Base-by-base conservation (phyloP, 2,329 filamentous ascomycete genomes). In the Akanthomyces lecanii region DNA sequence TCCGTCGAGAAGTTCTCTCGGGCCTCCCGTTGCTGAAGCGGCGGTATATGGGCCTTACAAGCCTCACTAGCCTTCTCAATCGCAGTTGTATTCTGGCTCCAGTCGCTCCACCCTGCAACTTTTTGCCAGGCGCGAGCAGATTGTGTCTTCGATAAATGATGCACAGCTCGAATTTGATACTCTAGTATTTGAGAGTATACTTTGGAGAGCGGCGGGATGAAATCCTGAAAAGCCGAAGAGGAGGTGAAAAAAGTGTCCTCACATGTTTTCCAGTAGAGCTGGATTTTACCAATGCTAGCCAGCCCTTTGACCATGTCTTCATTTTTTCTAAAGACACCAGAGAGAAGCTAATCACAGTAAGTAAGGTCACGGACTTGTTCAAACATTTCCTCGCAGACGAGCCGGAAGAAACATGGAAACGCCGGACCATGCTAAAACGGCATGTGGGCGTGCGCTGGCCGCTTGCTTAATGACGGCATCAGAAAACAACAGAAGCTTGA, bases 121-220 rank as follows among this genome's bases (percentile, higher is more conserved):
- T 56, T 51, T 12, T 47, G 25, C 61, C 61, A 63, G 5, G 61
- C 61, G 16, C 61, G 61, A 2, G 42, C 38, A 3, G 45, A 25
- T 18, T 57, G 61, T 3, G 30, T 50, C 6, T 51, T 56, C 12
- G 61, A 63, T 28, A 63, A 44, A 36, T 63, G 53, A n/a, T 53
- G 57, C 11, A 63, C 33, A 7, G 53, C 61, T 12, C 33, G 42
- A 7, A 56, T 8, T n/a, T 57, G 42, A 23, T 63, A 63, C 45
- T 63, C 61, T 8, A 63, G 51, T 16, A 63, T 56, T 4, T 52
- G 5, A 12, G 61, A 57, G 52, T 63, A 63, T 5, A 63, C 28
- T 11, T 33, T 28, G 1, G 61, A 38, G 4, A 63, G 16, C 0
- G 18, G 42, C 42, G 28, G 10, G 12, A 50, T n/a, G 7, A 63